Base-by-base conservation (phyloP, 257 asterid species). In the Solanum piurae region DNA sequence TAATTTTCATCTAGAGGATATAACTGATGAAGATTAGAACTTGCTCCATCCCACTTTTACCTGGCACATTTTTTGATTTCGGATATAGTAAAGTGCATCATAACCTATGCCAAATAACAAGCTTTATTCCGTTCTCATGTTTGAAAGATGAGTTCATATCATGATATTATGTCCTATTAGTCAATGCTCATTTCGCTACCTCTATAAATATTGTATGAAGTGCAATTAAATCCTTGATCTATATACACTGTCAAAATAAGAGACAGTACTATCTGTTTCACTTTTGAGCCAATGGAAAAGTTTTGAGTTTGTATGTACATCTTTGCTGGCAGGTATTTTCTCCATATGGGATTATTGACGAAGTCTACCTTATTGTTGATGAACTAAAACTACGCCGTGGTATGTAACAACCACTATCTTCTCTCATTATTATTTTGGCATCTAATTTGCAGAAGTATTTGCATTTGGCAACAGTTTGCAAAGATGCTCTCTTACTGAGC, bases 311-410 rank as follows among this genome's bases (percentile, higher is more conserved):
- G 92, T 85, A 86, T 83, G 75, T 73, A 64, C 88, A 87, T 46
- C 90, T 89, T 80, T 91, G 58, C 55, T 87, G 88, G 38, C 95
- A 96, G 98, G 93, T 97, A 91, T 95, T 97, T 90, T 92, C 97
- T 60, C 96, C 95, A 49, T 95, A 90, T 74, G 99, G 99, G 87
- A 83, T 90, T 66, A 85, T 97, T 91, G 98, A 95, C 92, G 98
- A 95, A 75, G 44, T 97, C 84, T 97, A 68, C 89, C 71, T 97
- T 33, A 94, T 95, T 71, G 92, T 89, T 25, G 96, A 95, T 92
- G 98, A 95, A 87, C 88, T 90, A 92, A 93, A 89, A 93, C 98
- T 93, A 92, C 89, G 86, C 73, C 96, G 97, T 40, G 99, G 99
- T 95, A 88, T 83, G 94, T 91, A 73, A 86, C 60, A 52, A 36